Evolutionary conservation across 2,329 filamentous ascomycete genomes (phyloP), one percentile per base, ranked within the genome.

Genomic region (Penicillium sp.): DNA sequence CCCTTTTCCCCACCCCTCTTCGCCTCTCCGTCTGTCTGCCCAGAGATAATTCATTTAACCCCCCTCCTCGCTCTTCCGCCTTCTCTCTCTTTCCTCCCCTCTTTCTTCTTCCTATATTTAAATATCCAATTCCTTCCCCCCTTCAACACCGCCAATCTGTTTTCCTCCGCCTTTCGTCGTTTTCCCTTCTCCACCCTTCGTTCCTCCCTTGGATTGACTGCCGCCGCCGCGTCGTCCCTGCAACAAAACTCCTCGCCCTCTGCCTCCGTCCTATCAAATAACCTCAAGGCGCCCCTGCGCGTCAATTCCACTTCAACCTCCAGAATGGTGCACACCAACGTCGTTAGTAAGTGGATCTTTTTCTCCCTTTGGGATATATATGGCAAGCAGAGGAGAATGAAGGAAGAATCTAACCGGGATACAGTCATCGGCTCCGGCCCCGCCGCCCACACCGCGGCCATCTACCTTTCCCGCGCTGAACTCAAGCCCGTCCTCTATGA

Each of bases 401-500:
- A n/a, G n/a, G n/a, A n/a, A n/a, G n/a, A n/a, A n/a, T n/a, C n/a
- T n/a, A n/a, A n/a, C n/a, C n/a, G n/a, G n/a, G 29, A 44, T 28
- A 35, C 50, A 83, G 80, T 89, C 66, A 85, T 88, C 74, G 90
- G 93, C 76, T 98, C 93, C 55, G 93, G 93, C 76, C 93, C 93
- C 56, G 93, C 90, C 61, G 93, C 90, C 72, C 93, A 98, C 76
- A 98, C 93, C 41, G 93, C 93, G 55, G 93, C 93, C 69, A 83
- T 98, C 69, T 98, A 98, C 74, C 84, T 96, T 63, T 86, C 90
- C 42, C 86, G 93, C 68, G 93, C 93, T 54, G 91, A 98, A 70
- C 75, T 98, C 68, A 87, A 94, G 73, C 93, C 93, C 56, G 87
- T 96, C 56, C 79, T 98, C 60, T 98, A 97, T 69, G 93, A 98